Conservation (phyloP, 164 flowering plant species). For the Umbellularia californica region DNA sequence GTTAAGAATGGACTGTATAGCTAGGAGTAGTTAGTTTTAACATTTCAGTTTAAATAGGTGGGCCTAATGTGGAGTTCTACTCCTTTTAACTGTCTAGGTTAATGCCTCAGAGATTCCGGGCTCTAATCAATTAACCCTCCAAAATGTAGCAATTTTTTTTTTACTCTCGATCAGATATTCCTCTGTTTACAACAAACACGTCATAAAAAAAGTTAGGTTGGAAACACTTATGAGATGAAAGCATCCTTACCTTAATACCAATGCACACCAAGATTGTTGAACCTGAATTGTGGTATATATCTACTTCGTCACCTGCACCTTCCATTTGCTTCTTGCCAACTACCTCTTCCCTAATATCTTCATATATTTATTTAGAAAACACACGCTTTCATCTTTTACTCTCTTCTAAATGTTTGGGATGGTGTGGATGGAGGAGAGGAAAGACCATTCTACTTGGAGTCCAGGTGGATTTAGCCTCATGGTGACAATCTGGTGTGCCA, state of each 20-base stretch:
- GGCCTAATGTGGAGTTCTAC: no score
- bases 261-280: conserved; percentile 19
- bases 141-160: no score
- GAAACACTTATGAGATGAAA: conserved; percentile 6
- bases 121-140: no score
- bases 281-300: no score
- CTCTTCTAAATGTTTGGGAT: background rate
- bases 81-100: no score
- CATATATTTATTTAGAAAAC: background rate
- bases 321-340: conserved; percentile 1
- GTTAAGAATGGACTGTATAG: no score
- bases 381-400: background rate
- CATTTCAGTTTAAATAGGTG: no score
- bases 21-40: no score
- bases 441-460: conserved; percentile 8
- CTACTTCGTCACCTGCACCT: background rate
- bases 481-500: conserved; percentile 23
- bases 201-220: background rate
- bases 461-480: conserved; percentile 22
- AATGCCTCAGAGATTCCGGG: no score
- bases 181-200: background rate
- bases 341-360: conserved; percentile 1
- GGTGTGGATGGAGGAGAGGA: background rate
- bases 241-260: background rate
- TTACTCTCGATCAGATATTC: no score